Conservation (phyloP, 768 basidiomycete genomes). For the Lactarius evosmus region DNA sequence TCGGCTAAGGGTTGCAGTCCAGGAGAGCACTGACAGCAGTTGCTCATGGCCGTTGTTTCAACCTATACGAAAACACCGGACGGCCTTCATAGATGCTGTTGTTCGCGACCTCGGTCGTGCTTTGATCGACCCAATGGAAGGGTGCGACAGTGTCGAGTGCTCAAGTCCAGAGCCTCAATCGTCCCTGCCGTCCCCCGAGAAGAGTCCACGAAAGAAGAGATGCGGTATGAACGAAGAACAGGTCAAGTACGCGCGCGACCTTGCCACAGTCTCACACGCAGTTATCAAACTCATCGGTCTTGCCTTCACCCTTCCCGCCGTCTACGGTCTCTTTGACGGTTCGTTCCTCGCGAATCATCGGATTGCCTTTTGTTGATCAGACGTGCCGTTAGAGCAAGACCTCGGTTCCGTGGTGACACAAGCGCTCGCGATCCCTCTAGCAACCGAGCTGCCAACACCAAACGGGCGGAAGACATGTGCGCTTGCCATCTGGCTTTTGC, state of each 20-base stretch:
- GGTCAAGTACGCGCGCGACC: conserved; percentile 74
- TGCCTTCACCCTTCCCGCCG: conserved; percentile 56
- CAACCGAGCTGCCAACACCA: conserved; percentile 67
- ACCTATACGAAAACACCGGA: conserved; percentile 56
- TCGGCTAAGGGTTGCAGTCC: conserved; percentile 52
- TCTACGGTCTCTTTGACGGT: conserved; percentile 65
- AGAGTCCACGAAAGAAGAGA: conserved; percentile 59
- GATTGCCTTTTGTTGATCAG: conserved; percentile 13
- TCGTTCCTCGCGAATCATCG: conserved; percentile 28
- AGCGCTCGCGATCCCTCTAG: conserved; percentile 69
- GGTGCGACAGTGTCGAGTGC: conserved; percentile 9
- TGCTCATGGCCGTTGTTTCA: conserved; percentile 70
- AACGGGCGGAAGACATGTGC: conserved; percentile 87
- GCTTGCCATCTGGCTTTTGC: conserved; percentile 70
- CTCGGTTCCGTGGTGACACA: conserved; percentile 57
- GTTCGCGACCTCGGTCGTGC: conserved; percentile 66
- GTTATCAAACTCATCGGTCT: conserved; percentile 63
- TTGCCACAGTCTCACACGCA: conserved; percentile 69
- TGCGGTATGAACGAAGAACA: conserved; percentile 74
- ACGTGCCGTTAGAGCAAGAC: conserved; percentile 47
- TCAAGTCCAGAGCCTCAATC: conserved; percentile 18
- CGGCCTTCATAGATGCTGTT: conserved; percentile 54
- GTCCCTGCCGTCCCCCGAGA: conserved; percentile 62
- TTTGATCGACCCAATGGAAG: conserved; percentile 51
- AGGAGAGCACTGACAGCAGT: conserved; percentile 48